phyloP scores from a whole-genome alignment of 305 asterid species.

The Ilex paraguariensis region DNA sequence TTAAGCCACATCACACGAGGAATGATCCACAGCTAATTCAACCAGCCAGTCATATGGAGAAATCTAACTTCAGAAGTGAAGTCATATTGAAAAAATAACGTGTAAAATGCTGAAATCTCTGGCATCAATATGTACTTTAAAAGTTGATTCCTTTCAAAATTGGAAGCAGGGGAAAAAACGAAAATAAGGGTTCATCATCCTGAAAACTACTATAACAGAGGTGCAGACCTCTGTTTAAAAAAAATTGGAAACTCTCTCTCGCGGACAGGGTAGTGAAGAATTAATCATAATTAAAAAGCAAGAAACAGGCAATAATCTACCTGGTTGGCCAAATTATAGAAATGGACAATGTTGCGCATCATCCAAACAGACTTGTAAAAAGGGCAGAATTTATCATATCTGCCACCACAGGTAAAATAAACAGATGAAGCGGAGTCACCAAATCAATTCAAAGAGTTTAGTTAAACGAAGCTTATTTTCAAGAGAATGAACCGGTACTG shows the following conservation, averaged over 20 bases:
- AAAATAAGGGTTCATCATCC: too few species aligned
- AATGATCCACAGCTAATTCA: neutral
- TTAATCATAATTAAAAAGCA: neutral
- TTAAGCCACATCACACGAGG: constrained; percentile 7
- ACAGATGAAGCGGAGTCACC: neutral
- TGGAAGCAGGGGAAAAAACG: too few species aligned
- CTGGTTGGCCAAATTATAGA: constrained; percentile 97
- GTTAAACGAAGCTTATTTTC: neutral
- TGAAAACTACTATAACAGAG: too few species aligned
- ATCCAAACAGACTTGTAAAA: constrained; percentile 99
- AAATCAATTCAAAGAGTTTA: constrained; percentile 6
- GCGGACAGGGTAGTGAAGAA: neutral
- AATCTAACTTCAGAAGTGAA: too few species aligned
- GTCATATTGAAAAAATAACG: too few species aligned
- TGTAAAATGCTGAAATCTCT: too few species aligned
- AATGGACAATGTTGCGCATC: constrained; percentile 98
- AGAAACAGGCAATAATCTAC: constrained; percentile 25
- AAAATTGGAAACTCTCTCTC: neutral
- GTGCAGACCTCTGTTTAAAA: too few species aligned
- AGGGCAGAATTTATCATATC: constrained; percentile 94
- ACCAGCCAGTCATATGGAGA: too few species aligned
- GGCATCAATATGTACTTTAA: too few species aligned
- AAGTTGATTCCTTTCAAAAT: too few species aligned
- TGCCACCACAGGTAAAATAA: constrained; percentile 29
- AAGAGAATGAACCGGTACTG: constrained; percentile 1